These are phyloP conservation scores for Gnaphalium uliginosum DNA, from an alignment of 129 eudicot genomes.

Conservation along the genomic window DNA sequence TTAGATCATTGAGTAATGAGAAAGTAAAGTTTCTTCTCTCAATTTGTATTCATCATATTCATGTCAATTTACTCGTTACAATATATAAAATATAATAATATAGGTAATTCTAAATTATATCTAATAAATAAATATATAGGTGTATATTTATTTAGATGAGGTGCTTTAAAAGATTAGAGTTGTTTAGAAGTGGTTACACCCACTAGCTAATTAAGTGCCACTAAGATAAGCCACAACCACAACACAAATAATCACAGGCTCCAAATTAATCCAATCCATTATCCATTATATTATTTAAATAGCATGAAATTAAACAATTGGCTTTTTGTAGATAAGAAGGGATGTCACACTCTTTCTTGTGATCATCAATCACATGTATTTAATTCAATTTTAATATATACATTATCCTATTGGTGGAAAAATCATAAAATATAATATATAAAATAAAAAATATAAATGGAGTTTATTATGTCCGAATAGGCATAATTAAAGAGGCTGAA, in stretches of 20 bases:
- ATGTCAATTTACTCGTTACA: no score
- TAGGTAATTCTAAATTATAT: no score
- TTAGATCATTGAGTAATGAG: no score
- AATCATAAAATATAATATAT: not conserved
- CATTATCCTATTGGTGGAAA: conserved; percentile 22
- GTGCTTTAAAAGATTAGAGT: conserved; percentile 9
- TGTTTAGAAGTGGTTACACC: conserved; percentile 35
- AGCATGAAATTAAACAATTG: conserved; percentile 27
- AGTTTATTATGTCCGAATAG: conserved; percentile 15
- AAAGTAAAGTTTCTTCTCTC: no score
- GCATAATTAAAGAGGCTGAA: conserved; percentile 10
- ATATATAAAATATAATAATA: no score
- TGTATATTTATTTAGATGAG: no score
- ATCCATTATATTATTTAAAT: conserved; percentile 13
- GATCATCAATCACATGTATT: conserved; percentile 46
- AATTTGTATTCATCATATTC: no score
- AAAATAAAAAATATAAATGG: not conserved
- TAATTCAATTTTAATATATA: not conserved
- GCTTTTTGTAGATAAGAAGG: conserved; percentile 33
- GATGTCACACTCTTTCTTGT: conserved; percentile 39
- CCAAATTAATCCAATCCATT: conserved; percentile 5
- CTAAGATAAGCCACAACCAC: conserved; percentile 29
- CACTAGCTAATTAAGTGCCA: conserved; percentile 18
- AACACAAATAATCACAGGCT: conserved; percentile 32
- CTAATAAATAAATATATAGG: no score